These are phyloP conservation scores for Melampsora americana DNA, from an alignment of 1,284 basidiomycete species.

Conservation along the genomic window DNA sequence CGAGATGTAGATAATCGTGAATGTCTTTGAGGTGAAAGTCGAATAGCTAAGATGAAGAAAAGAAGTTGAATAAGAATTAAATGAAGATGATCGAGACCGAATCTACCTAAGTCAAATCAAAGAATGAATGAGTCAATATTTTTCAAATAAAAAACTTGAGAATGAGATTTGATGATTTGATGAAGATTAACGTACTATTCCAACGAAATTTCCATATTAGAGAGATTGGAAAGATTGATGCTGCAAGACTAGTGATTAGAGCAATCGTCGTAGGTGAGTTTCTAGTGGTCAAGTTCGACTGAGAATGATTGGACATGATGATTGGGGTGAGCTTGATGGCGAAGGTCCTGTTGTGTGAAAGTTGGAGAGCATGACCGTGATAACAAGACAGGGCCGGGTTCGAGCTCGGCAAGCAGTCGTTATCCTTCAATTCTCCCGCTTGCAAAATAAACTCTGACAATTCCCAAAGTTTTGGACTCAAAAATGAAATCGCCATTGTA, in stretches of 20 bases:
- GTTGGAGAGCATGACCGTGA: too few relatives aligned
- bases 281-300: background rate
- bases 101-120: slow-evolving; percentile 6
- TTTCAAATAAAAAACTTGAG: background rate
- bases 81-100: slow-evolving; percentile 26
- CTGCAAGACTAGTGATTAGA: slow-evolving; percentile 8
- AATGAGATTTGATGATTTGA: background rate
- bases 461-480: too few relatives aligned
- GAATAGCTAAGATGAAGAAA: background rate
- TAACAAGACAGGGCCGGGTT: too few relatives aligned
- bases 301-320: background rate
- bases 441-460: too few relatives aligned
- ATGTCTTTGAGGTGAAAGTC: slow-evolving; percentile 19
- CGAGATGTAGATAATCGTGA: too few relatives aligned
- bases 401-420: too few relatives aligned
- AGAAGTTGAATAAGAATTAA: slow-evolving; percentile 3
- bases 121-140: background rate
- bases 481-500: too few relatives aligned
- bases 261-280: slow-evolving; percentile 3
- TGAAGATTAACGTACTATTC: background rate
- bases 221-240: slow-evolving; percentile 1
- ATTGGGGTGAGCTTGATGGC: too few relatives aligned
- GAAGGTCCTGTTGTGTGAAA: too few relatives aligned
- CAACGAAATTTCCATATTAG: slow-evolving; percentile 6
- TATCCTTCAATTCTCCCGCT: too few relatives aligned